Percentiles rank a stretch among this genome's conserved stretches.
These are phyloP conservation scores for Kurtzmaniella quercitrusa DNA, from an alignment of 1,139 yeast genomes.

Conservation along the genomic window DNA sequence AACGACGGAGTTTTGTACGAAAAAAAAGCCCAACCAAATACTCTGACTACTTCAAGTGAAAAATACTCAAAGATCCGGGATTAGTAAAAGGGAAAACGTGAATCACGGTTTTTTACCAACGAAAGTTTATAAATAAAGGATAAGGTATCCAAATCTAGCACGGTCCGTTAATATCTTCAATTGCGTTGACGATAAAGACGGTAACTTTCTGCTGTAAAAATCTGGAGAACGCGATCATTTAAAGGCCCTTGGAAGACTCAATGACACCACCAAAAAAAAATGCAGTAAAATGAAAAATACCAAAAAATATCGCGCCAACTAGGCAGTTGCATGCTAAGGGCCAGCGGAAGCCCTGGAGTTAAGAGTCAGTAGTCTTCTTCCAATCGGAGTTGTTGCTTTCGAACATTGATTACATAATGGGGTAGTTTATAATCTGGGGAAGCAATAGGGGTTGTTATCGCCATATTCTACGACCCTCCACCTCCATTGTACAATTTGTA, in stretches of 20 bases:
- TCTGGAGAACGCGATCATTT: background rate
- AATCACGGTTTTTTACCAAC: background rate
- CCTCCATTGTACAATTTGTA: background rate
- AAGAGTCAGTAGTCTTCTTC: background rate
- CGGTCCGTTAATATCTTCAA: background rate
- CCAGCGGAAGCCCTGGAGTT: conserved; percentile 1
- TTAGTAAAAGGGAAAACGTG: background rate
- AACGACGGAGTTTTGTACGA: background rate
- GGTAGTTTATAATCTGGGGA: background rate
- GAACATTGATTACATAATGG: background rate
- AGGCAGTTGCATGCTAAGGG: conserved; percentile 1
- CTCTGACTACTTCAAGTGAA: background rate
- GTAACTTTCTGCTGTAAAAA: background rate
- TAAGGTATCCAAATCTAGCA: background rate
- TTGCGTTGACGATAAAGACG: background rate
- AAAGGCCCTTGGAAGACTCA: background rate
- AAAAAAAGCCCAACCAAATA: background rate
- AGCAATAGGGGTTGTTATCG: background rate
- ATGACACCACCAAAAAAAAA: background rate
- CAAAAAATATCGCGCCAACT: background rate
- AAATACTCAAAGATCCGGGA: background rate
- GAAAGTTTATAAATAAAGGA: background rate
- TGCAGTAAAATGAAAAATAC: background rate
- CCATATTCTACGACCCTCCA: background rate
- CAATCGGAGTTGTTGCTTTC: background rate